Percentiles rank a stretch among this genome's conserved stretches.
Evolutionary conservation across 2,329 filamentous ascomycete species (phyloP).

Genomic region (Colletotrichum somersetense): DNA sequence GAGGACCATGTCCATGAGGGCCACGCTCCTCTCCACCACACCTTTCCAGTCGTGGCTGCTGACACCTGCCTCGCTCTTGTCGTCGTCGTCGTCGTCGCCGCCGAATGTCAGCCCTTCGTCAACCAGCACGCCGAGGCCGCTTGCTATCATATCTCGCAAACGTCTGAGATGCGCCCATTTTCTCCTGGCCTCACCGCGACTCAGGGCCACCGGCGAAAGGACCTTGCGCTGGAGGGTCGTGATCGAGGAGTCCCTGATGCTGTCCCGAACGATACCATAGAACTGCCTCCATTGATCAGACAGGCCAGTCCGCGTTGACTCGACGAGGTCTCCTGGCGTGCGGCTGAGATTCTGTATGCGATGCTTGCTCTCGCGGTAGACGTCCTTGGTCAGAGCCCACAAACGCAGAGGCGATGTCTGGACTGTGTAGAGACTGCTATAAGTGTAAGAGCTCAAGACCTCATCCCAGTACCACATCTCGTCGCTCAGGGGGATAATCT

Average conservation of each 20-base stretch:
- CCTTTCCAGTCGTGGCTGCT: slow-evolving; percentile 73
- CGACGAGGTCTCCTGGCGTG: slow-evolving; percentile 50
- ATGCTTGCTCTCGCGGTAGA: slow-evolving; percentile 71
- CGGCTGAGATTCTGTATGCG: slow-evolving; percentile 47
- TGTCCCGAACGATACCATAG: slow-evolving; percentile 83
- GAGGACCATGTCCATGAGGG: slow-evolving; percentile 88
- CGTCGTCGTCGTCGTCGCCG: slow-evolving; percentile 65
- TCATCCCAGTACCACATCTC: slow-evolving; percentile 98
- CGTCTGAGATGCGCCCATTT: slow-evolving; percentile 80
- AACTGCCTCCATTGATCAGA: slow-evolving; percentile 75
- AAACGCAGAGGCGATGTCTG: slow-evolving; percentile 86
- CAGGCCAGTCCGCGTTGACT: slow-evolving; percentile 55
- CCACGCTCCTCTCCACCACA: slow-evolving; percentile 83
- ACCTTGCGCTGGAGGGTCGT: slow-evolving; percentile 78
- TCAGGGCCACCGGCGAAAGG: slow-evolving; percentile 82
- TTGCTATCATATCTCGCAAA: slow-evolving; percentile 84
- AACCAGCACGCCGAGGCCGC: slow-evolving; percentile 87
- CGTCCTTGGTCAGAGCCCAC: slow-evolving; percentile 77
- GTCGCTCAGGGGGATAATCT: slow-evolving; percentile 85
- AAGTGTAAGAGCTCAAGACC: slow-evolving; percentile 81
- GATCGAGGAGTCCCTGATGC: slow-evolving; percentile 79
- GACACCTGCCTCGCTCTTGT: slow-evolving; percentile 64
- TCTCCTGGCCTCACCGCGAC: slow-evolving; percentile 78
- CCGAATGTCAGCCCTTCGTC: slow-evolving; percentile 84
- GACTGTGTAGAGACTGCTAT: slow-evolving; percentile 84